phyloP scores from a whole-genome alignment of 768 basidiomycete genomes.

The Fomitopsis serialis region DNA sequence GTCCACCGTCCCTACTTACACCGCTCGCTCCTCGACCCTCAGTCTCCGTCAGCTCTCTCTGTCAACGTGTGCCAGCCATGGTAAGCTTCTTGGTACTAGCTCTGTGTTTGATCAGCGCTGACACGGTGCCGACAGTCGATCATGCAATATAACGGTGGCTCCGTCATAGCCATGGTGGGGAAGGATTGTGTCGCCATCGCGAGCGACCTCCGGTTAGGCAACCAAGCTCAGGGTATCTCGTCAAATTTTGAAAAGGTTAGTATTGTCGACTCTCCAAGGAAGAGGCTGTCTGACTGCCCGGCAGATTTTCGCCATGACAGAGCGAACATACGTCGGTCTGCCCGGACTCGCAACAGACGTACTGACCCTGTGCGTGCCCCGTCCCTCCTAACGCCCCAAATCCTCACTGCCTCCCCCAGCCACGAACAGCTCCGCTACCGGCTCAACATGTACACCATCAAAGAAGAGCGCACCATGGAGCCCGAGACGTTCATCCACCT shows the following conservation, averaged over 20 bases:
- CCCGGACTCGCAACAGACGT: conserved; percentile 94
- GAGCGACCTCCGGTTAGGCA: conserved; percentile 88
- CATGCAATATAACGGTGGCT: conserved; percentile 95
- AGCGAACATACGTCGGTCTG: conserved; percentile 87
- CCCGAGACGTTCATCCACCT: conserved; percentile 96
- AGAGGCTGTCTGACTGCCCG: conserved; percentile 2
- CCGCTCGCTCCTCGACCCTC: no score
- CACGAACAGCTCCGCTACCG: conserved; percentile 89
- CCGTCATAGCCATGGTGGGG: conserved; percentile 98
- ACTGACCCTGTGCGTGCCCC: conserved; percentile 69
- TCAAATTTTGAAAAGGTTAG: conserved; percentile 91
- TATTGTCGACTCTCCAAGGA: background rate
- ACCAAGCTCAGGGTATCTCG: conserved; percentile 79
- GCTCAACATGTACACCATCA: conserved; percentile 99
- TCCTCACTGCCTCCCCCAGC: conserved; percentile 33
- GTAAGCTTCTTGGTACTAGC: background rate
- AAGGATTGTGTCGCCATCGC: conserved; percentile 99
- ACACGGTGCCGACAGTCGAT: conserved; percentile 50
- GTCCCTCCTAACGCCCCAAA: background rate
- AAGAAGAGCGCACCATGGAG: conserved; percentile 95
- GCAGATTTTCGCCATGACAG: conserved; percentile 91
- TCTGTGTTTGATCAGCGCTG: no score
- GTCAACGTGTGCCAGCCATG: background rate
- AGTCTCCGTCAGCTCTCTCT: background rate
- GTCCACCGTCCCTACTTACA: no score